phyloP scores from a whole-genome alignment of 495 filamentous ascomycete species.

The Penicillium bovifimosum region DNA sequence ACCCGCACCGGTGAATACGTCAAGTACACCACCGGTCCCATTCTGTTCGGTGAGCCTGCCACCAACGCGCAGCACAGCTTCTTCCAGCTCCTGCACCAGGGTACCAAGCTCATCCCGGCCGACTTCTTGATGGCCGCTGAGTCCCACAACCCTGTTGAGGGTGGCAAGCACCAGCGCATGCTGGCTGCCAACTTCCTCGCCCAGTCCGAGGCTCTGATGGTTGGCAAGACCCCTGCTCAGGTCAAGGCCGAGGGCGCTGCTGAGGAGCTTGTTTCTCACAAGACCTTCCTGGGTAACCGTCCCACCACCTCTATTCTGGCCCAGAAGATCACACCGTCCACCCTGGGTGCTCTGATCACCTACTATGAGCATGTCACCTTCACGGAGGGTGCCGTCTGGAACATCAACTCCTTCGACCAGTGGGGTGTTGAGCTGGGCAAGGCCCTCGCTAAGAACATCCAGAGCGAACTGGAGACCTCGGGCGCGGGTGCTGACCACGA shows the following conservation, averaged over 20 bases:
- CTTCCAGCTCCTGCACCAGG: slow-evolving; percentile 98
- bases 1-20: slow-evolving; percentile 85
- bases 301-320: slow-evolving; percentile 94
- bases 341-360: slow-evolving; percentile 90
- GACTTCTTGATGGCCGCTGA: slow-evolving; percentile 96
- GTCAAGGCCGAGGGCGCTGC: slow-evolving; percentile 85
- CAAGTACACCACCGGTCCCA: slow-evolving; percentile 92
- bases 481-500: slow-evolving; percentile 72
- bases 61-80: slow-evolving; percentile 99
- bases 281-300: slow-evolving; percentile 96
- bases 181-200: slow-evolving; percentile 98
- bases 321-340: slow-evolving; percentile 87
- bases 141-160: slow-evolving; percentile 90
- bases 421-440: slow-evolving; percentile 99
- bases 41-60: slow-evolving; percentile 95
- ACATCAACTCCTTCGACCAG: slow-evolving; percentile 99
- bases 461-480: slow-evolving; percentile 67
- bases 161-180: slow-evolving; percentile 96
- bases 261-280: slow-evolving; percentile 86
- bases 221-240: slow-evolving; percentile 88
- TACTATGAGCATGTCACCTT: slow-evolving; percentile 99
- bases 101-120: slow-evolving; percentile 95
- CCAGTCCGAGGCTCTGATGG: slow-evolving; percentile 96
- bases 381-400: slow-evolving; percentile 95
- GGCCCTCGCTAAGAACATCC: slow-evolving; percentile 87